Evolutionary conservation across 192 early-diverging fungal genomes (phyloP), one percentile per base, ranked within the genome.

Genomic region (Umbelopsis isabellina): DNA sequence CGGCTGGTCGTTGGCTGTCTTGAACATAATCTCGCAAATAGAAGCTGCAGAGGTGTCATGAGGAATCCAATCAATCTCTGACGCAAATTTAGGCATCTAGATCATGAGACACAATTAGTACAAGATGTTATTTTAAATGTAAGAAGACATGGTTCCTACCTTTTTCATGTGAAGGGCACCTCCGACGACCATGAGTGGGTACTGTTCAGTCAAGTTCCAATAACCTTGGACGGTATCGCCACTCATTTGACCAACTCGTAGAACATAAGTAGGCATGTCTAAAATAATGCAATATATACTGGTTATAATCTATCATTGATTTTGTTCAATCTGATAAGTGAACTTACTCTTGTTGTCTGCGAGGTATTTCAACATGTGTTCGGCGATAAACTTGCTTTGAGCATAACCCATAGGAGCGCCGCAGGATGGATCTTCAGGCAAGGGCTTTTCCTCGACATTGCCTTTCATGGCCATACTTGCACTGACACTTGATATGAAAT

Each of bases 351-450:
- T 75, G 46, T 71, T 21, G 3, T 58, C 44, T 41, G 72, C 47
- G 12, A 73, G 55, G 27, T 58, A 68, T 4, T 68, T 20, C 50
- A 73, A 66, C 23, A 79, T 16, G n/a, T 71, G 21, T 33, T 79
- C 77, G 21, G 52, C 71, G 50, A 79, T 50, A 48, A 66, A 80
- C 22, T 80, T 80, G 30, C 70, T 72, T 33, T 76, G 73, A n/a
- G 66, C 71, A 50, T 80, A 80, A 0, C 77, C 77, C 50, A 74
- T 79, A 30, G 77, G 72, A 25, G 66, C 65, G 22, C 69, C 21
- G 27, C 66, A 48, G 22, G 51, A 35, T 33, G 72, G 49, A 49
- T 79, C 66, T n/a, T 67, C 61, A 25, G 77, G 77, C 16, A 74
- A 47, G 3, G 65, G 52, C 9, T 23, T n/a, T 50, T 79, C 77